These are phyloP conservation scores for Ascochyta fabae DNA, from an alignment of 2,329 filamentous ascomycete species.

Conservation along the genomic window DNA sequence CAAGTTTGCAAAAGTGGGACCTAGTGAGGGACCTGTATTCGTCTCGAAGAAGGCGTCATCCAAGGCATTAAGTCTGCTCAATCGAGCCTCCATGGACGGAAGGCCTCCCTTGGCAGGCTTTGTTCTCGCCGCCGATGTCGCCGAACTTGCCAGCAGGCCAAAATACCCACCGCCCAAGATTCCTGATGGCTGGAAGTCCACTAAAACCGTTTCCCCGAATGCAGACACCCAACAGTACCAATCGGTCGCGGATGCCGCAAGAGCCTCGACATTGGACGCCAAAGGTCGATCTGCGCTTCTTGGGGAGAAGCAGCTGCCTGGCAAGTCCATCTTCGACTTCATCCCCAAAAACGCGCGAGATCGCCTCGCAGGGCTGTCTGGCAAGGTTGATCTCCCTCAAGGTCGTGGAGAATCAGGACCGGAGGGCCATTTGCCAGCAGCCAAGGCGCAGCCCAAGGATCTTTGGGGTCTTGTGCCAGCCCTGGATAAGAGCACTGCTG, in stretches of 20 bases:
- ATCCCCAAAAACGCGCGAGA: conserved; percentile 79
- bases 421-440: conserved; percentile 67
- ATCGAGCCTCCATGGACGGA: conserved; percentile 80
- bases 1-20: conserved; percentile 66
- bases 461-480: conserved; percentile 56
- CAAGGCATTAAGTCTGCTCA: conserved; percentile 52
- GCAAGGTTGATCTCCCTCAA: conserved; percentile 76
- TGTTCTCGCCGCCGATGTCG: conserved; percentile 64
- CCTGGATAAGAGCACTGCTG: conserved; percentile 51
- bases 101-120: conserved; percentile 82
- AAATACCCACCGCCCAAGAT: conserved; percentile 71
- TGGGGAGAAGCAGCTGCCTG: conserved; percentile 80
- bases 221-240: conserved; percentile 52
- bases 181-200: conserved; percentile 75
- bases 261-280: conserved; percentile 75
- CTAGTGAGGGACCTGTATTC: conserved; percentile 75
- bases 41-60: conserved; percentile 68
- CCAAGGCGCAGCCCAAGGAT: conserved; percentile 65
- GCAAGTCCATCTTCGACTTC: conserved; percentile 96
- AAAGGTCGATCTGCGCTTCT: conserved; percentile 78
- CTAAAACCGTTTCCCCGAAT: conserved; percentile 41
- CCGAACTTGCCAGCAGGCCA: conserved; percentile 51
- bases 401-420: conserved; percentile 76
- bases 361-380: conserved; percentile 75
- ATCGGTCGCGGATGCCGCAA: conserved; percentile 79